These are phyloP conservation scores for Calycina herbarum DNA, from an alignment of 2,329 filamentous ascomycete species.

Conservation along the genomic window DNA sequence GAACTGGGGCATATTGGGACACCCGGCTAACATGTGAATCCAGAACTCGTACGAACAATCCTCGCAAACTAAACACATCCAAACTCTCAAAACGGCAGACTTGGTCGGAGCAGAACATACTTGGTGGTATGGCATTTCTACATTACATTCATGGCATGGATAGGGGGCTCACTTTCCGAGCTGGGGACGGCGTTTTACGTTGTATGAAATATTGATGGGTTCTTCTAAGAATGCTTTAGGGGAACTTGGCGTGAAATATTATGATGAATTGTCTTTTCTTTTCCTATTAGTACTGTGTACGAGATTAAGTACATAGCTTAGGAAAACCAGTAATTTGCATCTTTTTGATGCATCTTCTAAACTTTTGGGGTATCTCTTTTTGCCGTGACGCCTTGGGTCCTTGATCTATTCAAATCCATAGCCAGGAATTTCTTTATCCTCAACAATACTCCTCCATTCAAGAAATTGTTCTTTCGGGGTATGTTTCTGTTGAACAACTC, in stretches of 20 bases:
- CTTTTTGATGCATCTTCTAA: conserved; percentile 7
- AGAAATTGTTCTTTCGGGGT: too few relatives aligned
- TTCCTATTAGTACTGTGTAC: not conserved
- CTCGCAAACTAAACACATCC: conserved; percentile 67
- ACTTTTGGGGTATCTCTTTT: not conserved
- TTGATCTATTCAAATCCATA: not conserved
- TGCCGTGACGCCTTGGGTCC: too few relatives aligned
- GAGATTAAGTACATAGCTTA: conserved; percentile 12
- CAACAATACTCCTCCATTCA: too few relatives aligned
- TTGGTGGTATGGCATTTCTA: conserved; percentile 26
- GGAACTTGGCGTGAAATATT: conserved; percentile 7
- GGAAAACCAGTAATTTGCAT: conserved; percentile 14
- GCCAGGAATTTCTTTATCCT: not conserved
- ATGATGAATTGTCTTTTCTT: not conserved
- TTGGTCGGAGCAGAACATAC: conserved; percentile 18
- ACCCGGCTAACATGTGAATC: conserved; percentile 17
- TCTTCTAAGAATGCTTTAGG: conserved; percentile 1
- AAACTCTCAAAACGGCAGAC: conserved; percentile 9
- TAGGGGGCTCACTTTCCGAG: conserved; percentile 20
- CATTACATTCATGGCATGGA: conserved; percentile 23
- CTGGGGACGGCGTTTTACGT: conserved; percentile 17
- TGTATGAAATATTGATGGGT: conserved; percentile 9
- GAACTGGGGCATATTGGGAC: not conserved
- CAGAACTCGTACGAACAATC: conserved; percentile 83
- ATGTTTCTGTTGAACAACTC: not conserved